Evolutionary conservation across 345 rosid species (phyloP).

Genomic region (Arabidopsis suecica): DNA sequence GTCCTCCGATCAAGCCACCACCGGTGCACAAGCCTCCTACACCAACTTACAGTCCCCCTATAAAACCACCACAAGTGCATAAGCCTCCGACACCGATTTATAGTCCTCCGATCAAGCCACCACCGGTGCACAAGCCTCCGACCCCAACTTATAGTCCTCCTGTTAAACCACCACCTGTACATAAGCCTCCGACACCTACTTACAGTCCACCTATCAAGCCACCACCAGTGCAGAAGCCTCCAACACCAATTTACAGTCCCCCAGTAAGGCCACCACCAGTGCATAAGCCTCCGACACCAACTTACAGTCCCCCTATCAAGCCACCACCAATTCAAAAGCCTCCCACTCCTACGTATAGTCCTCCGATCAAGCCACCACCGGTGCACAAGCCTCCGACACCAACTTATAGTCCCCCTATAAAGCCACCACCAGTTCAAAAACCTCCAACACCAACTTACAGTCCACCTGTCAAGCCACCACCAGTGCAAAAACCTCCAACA

Average conservation of each 20-base stretch:
- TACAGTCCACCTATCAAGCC: conserved; percentile 15
- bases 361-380: background rate
- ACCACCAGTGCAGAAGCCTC: background rate
- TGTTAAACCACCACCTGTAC: background rate
- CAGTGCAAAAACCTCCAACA: background rate
- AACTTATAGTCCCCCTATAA: background rate
- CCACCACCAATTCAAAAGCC: conserved; percentile 12
- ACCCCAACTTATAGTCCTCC: conserved; percentile 30
- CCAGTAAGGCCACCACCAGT: background rate
- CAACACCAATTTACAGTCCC: conserved; percentile 1
- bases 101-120: background rate
- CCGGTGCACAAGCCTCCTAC: conserved; percentile 3
- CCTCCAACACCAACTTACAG: conserved; percentile 31
- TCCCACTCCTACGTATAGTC: conserved; percentile 15
- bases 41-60: conserved; percentile 21
- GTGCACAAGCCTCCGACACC: background rate
- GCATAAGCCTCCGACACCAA: background rate
- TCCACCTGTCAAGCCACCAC: conserved; percentile 14
- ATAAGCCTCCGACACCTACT: background rate
- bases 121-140: conserved; percentile 5
- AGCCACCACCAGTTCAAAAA: background rate
- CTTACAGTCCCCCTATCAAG: background rate
- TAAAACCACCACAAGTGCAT: background rate
- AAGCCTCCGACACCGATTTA: conserved; percentile 5
- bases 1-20: background rate